phyloP scores from a whole-genome alignment of 2,329 filamentous ascomycete species.

The Sarocladiaceae sp. region DNA sequence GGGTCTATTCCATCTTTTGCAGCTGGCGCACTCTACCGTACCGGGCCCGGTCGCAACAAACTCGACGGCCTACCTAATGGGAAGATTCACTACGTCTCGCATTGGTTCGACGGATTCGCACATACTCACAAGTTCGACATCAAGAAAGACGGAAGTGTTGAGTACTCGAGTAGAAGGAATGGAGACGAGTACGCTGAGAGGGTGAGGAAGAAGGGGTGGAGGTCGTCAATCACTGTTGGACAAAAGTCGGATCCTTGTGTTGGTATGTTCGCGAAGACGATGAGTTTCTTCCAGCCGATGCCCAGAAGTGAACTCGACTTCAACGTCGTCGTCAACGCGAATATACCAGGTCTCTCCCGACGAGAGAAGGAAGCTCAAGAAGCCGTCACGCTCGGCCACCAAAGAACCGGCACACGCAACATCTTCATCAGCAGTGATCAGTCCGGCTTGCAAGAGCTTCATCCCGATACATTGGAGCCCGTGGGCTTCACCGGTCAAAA shows the following conservation, averaged over 20 bases:
- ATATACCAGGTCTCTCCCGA: constrained; percentile 54
- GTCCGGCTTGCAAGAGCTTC: constrained; percentile 53
- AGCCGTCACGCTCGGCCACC: constrained; percentile 24
- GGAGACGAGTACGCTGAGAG: constrained; percentile 58
- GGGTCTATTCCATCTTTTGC: constrained; percentile 69
- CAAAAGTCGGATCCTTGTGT: constrained; percentile 71
- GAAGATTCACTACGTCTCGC: constrained; percentile 58
- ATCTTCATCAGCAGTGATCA: constrained; percentile 57
- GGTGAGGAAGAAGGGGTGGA: constrained; percentile 55
- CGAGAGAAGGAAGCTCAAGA: constrained; percentile 10
- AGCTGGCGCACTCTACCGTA: constrained; percentile 69
- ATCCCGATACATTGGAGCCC: constrained; percentile 70
- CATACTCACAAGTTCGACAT: constrained; percentile 72
- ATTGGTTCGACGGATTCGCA: constrained; percentile 80
- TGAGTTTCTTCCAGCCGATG: constrained; percentile 49
- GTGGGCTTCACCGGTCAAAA: constrained; percentile 58
- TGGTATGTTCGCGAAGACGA: constrained; percentile 67
- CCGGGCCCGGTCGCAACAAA: constrained; percentile 64
- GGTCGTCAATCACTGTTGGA: constrained; percentile 60
- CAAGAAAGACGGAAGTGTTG: constrained; percentile 36
- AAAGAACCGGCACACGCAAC: constrained; percentile 33
- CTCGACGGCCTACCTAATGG: constrained; percentile 50
- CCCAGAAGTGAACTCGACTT: constrained; percentile 40
- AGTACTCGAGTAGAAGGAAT: constrained; percentile 69
- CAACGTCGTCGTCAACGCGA: constrained; percentile 60